Conservation (phyloP, 176 grass and related monocot genomes). For the barley (Hordeum vulgare) region DNA sequence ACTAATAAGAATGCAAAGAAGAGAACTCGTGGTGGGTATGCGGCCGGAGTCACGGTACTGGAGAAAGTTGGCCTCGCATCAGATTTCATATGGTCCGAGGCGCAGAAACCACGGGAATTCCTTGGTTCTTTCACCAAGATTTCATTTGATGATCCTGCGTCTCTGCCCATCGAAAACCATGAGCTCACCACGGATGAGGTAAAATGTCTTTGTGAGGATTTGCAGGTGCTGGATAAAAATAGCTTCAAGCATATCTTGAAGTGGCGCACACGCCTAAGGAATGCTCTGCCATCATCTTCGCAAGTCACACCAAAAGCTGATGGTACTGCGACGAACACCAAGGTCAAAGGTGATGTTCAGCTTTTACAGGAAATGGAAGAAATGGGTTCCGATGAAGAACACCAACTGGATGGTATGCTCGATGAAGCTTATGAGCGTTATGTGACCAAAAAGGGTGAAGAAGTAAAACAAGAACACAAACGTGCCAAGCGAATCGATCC, state of each 20-base stretch:
- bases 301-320: slow-evolving; percentile 33
- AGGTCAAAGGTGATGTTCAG: slow-evolving; percentile 52
- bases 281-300: slow-evolving; percentile 24
- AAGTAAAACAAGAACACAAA: slow-evolving; percentile 59
- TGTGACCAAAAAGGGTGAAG: slow-evolving; percentile 72
- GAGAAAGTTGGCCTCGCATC: slow-evolving; percentile 66
- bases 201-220: slow-evolving; percentile 73
- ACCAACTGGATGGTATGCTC: slow-evolving; percentile 83
- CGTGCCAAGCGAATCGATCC: slow-evolving; percentile 46
- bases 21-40: slow-evolving; percentile 68
- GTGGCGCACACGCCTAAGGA: slow-evolving; percentile 74
- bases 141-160: slow-evolving; percentile 74
- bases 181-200: slow-evolving; percentile 91
- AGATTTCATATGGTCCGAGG: slow-evolving; percentile 77
- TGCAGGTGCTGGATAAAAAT: slow-evolving; percentile 85
- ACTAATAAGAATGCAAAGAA: slow-evolving; percentile 46
- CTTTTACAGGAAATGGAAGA: slow-evolving; percentile 94
- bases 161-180: slow-evolving; percentile 67
- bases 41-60: slow-evolving; percentile 46
- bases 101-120: slow-evolving; percentile 60
- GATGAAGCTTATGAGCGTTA: slow-evolving; percentile 87
- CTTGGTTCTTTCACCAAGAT: slow-evolving; percentile 70
- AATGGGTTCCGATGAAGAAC: slow-evolving; percentile 74
- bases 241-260: slow-evolving; percentile 95
- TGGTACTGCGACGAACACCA: background rate